Evolutionary conservation across 441 rosid species (phyloP).

Genomic region (Metrosideros polymorpha): DNA sequence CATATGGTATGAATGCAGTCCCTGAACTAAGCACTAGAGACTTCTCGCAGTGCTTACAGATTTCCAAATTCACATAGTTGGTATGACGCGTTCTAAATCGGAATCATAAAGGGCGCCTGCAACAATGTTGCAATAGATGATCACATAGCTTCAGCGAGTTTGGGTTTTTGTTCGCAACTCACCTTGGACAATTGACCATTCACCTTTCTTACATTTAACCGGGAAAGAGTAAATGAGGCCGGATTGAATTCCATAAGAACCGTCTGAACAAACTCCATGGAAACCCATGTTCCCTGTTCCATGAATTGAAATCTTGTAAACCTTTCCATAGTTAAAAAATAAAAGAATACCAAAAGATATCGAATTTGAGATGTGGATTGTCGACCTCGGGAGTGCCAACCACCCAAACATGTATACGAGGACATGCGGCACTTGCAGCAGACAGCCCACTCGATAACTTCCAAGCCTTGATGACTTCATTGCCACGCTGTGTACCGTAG

Average conservation of each 20-base stretch:
- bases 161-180: background rate
- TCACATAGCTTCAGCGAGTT: background rate
- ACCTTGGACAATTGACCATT: slow-evolving; percentile 66
- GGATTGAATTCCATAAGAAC: slow-evolving; percentile 53
- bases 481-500: slow-evolving; percentile 64
- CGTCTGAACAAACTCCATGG: slow-evolving; percentile 87
- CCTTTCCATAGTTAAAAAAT: too few relatives aligned
- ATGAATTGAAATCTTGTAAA: background rate
- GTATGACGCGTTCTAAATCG: too few relatives aligned
- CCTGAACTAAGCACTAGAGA: too few relatives aligned
- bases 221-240: slow-evolving; percentile 79
- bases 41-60: too few relatives aligned
- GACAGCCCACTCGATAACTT: slow-evolving; percentile 64
- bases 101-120: too few relatives aligned
- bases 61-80: too few relatives aligned
- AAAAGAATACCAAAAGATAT: too few relatives aligned
- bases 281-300: slow-evolving; percentile 67
- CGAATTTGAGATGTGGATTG: too few relatives aligned
- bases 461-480: slow-evolving; percentile 51
- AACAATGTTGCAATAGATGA: too few relatives aligned
- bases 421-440: slow-evolving; percentile 78
- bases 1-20: too few relatives aligned
- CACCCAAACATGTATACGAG: slow-evolving; percentile 66
- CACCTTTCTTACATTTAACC: slow-evolving; percentile 57
- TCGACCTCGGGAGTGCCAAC: slow-evolving; percentile 56